Base-by-base conservation (phyloP, 371 early-diverging fungal species). In the Nosema granulosis region DNA sequence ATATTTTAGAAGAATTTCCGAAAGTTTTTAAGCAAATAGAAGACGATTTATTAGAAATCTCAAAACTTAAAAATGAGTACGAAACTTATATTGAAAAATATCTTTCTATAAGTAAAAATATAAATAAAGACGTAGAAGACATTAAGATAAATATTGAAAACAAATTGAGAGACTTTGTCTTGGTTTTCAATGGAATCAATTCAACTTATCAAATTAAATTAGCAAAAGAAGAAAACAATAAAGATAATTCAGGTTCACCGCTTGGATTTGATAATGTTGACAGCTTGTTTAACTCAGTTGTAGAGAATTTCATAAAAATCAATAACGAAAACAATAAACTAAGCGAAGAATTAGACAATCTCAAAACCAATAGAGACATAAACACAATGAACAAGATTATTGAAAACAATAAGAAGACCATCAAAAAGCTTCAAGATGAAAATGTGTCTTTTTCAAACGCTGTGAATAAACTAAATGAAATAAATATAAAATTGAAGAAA, bases 401-500 rank as follows among this genome's bases (percentile, higher is more conserved):
- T 13, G 58, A 43, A 31, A 70, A 76, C 24, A 51, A 37, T 0
- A 75, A 77, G 31, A 43, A 4, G 22, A 66, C 51, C 26, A 49
- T 62, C 24, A 63, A 74, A 31, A 49, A 58, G 43, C 22, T 82
- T 24, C 59, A 56, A 68, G 26, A 57, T 18, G 76, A 82, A 57
- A 82, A 82, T 57, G 11, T 74, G 13, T 34, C 31, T 4, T 76
- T 80, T 62, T 58, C 61, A 56, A 69, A 79, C 37, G 58, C 51
- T 0, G 57, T 80, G 2, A 57, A 63, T 32, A 77, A 74, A 67
- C 38, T 80, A 0, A 67, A 58, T 38, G 71, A 54, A 58, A 80
- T 72, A 37, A 80, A 77, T 43, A 52, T 68, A n/a, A 80, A 63
- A 57, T 65, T 59, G 26, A 81, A 76, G 54, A 76, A 78, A 34